These are phyloP conservation scores for Oenanthe sinensis DNA, from an alignment of 129 eudicot genomes.

Conservation along the genomic window DNA sequence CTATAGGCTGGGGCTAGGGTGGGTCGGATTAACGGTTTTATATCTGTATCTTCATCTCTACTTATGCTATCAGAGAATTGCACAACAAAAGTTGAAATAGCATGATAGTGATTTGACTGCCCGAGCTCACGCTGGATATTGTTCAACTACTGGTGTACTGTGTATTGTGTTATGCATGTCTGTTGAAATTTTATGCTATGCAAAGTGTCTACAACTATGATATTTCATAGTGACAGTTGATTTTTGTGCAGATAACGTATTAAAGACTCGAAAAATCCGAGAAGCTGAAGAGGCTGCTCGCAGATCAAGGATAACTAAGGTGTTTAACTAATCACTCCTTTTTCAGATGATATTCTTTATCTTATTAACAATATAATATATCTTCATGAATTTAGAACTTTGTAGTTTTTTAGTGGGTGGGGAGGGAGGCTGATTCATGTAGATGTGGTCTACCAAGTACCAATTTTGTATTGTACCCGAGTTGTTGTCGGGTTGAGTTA, in stretches of 20 bases:
- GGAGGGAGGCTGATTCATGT: not conserved
- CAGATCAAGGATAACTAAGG: constrained; percentile 73
- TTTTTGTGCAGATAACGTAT: constrained; percentile 48
- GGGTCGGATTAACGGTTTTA: not conserved
- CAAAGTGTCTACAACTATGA: not conserved
- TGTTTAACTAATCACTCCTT: constrained; percentile 1
- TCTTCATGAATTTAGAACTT: not conserved
- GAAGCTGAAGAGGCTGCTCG: constrained; percentile 93
- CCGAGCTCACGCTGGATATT: not conserved
- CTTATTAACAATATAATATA: not conserved
- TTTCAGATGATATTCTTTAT: not conserved
- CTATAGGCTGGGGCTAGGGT: not conserved
- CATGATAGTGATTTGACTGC: not conserved
- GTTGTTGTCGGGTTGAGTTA: not conserved
- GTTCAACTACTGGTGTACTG: not conserved
- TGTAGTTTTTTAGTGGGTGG: not conserved
- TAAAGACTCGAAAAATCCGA: constrained; percentile 75
- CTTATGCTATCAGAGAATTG: not conserved
- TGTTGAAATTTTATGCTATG: not conserved
- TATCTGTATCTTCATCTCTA: not conserved
- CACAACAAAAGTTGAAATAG: not conserved
- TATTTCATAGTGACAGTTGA: not conserved
- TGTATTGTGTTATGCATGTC: not conserved
- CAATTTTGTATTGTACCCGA: not conserved
- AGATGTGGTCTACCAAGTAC: not conserved